Base-by-base conservation (phyloP, 2,329 filamentous ascomycete species). In the Stemphylium beticola region DNA sequence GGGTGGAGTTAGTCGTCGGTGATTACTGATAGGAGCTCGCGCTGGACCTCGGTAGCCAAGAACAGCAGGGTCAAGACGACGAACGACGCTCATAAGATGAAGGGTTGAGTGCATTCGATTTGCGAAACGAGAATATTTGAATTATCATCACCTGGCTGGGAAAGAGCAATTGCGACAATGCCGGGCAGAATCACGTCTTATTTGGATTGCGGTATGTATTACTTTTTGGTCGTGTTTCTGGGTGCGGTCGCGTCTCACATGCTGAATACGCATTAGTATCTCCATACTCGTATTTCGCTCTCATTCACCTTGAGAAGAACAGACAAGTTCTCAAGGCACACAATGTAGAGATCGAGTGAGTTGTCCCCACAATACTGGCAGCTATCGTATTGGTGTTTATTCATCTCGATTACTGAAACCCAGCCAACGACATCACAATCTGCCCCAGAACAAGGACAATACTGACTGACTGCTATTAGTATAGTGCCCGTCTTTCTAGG, bases 401-500 rank as follows among this genome's bases (percentile, higher is more conserved):
- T 10, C 41, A 17, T 39, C 37, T 22, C 42, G 4, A 10, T 39
- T 40, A n/a, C 17, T 44, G 26, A 31, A 50, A 39, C 26, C 47
- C 29, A 24, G 24, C 46, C 49, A 47, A 48, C 17, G 14, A 9
- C 5, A 24, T 11, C 24, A 26, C 18, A n/a, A 33, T n/a, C 15
- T 22, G 18, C 12, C 20, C 29, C 10, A 49, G 22, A 29, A 4
- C 29, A 33, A 44, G 33, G 14, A 18, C 34, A 53, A 48, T 44
- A 38, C 20, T 33, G 17, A 57, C 52, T 62, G 36, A 61, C 49
- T 44, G 18, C 38, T 33, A 45, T 29, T 58, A 91, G 88, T 45
- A 84, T 90, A 64, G 82, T 89, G 60, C 91, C 91, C 12, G 81
- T 92, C 46, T 87, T 93, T 67, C 80, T 93, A 18, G 76, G 76